Conservation (phyloP, 2,329 filamentous ascomycete genomes). For the Sphaerostilbella broomeana region DNA sequence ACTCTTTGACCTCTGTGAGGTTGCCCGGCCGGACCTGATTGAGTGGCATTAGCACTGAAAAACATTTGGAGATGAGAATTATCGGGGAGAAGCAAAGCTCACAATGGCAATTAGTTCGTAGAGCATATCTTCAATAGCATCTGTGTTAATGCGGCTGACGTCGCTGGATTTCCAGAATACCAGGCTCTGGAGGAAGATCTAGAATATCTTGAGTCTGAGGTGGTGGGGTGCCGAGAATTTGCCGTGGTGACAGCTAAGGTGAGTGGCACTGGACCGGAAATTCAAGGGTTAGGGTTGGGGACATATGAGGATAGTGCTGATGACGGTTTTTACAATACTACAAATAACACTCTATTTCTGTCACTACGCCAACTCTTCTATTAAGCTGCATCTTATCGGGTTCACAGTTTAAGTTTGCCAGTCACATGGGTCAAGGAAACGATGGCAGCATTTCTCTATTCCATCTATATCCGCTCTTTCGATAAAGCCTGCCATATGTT, state of each 20-base stretch:
- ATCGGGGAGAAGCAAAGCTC: slow-evolving; percentile 30
- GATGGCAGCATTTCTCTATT: no score
- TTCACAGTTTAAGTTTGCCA: no score
- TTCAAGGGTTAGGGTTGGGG: slow-evolving; percentile 4
- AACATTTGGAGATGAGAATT: background rate
- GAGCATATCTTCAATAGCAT: slow-evolving; percentile 60
- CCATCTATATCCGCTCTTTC: slow-evolving; percentile 42
- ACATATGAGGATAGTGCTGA: no score
- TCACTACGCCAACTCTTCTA: no score
- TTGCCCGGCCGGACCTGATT: slow-evolving; percentile 82
- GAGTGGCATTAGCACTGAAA: slow-evolving; percentile 14
- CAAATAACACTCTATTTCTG: no score
- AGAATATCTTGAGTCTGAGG: slow-evolving; percentile 20
- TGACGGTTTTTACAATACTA: no score
- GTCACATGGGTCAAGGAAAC: no score
- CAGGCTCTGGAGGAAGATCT: slow-evolving; percentile 12
- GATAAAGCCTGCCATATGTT: slow-evolving; percentile 52
- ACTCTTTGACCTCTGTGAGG: slow-evolving; percentile 93
- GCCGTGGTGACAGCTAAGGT: slow-evolving; percentile 20
- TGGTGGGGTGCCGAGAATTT: slow-evolving; percentile 23
- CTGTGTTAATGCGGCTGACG: slow-evolving; percentile 16
- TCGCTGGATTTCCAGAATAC: slow-evolving; percentile 5
- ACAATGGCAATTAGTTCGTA: slow-evolving; percentile 98
- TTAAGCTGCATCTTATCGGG: no score
- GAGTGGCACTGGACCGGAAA: no score